A percentile compares a stretch with the other conserved stretches of the same genome.
phyloP scores from a whole-genome alignment of 106 monocot genomes.

The Alisma plantagoaquatica region DNA sequence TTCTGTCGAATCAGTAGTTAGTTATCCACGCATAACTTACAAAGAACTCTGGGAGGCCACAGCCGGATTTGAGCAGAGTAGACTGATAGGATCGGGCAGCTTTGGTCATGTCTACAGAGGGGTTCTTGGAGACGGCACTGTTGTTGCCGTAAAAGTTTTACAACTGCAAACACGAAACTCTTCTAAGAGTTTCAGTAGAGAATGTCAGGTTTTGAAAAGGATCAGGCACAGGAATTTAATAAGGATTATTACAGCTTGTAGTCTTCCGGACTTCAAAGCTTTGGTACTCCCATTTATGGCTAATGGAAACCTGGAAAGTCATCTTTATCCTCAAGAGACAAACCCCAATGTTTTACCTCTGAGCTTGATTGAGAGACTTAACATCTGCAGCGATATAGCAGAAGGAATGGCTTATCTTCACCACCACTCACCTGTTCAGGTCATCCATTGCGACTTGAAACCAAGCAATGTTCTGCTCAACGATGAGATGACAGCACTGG shows the following conservation, averaged over 20 bases:
- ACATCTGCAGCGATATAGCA: conserved; percentile 46
- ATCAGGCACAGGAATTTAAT: conserved; percentile 63
- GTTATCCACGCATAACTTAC: conserved; percentile 49
- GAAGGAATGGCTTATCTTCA: conserved; percentile 61
- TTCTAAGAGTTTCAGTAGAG: conserved; percentile 51
- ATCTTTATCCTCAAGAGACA: conserved; percentile 17
- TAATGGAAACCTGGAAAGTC: conserved; percentile 40
- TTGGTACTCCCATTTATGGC: conserved; percentile 56
- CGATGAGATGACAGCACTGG: conserved; percentile 52
- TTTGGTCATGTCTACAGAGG: conserved; percentile 49
- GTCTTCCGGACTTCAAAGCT: conserved; percentile 52
- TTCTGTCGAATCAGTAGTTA: conserved; percentile 15
- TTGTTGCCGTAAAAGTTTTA: conserved; percentile 52
- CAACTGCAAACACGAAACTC: conserved; percentile 44
- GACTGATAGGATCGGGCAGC: conserved; percentile 38
- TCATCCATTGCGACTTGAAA: conserved; percentile 57
- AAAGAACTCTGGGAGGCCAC: conserved; percentile 46
- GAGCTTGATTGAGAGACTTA: conserved; percentile 30
- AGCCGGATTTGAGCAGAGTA: conserved; percentile 21
- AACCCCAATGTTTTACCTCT: not conserved
- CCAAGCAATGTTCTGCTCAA: conserved; percentile 54
- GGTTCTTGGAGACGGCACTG: conserved; percentile 28
- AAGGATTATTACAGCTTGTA: conserved; percentile 61
- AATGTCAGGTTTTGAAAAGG: conserved; percentile 51
- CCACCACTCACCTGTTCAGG: conserved; percentile 44